A percentile compares a stretch with the other conserved stretches of the same genome.
Conservation (phyloP, 257 asterid genomes). For the Prunella vulgaris region DNA sequence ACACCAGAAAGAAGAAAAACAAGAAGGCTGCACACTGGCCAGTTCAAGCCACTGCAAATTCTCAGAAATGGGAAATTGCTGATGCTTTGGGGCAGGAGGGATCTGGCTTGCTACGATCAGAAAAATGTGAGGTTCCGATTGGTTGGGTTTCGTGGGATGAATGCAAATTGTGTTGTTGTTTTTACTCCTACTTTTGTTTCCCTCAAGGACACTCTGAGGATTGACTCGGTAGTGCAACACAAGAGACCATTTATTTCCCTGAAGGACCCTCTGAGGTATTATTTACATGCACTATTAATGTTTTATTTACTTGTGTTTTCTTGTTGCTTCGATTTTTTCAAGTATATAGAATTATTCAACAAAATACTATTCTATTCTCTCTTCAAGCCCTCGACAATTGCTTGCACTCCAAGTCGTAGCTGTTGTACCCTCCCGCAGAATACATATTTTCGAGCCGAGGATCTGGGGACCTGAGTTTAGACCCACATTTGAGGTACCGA, state of each 20-base stretch:
- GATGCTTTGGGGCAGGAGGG: background rate
- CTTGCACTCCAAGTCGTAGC: too few species aligned
- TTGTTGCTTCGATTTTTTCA: too few species aligned
- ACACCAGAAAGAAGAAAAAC: too few species aligned
- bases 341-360: too few species aligned
- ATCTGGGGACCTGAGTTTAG: too few species aligned
- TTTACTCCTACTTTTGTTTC: conserved; percentile 29
- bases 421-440: too few species aligned
- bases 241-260: background rate
- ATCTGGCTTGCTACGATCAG: conserved; percentile 20
- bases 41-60: background rate
- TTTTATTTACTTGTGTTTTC: background rate
- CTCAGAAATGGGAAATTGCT: too few species aligned
- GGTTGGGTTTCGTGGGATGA: background rate
- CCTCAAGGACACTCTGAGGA: conserved; percentile 25
- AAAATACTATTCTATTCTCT: too few species aligned
- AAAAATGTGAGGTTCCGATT: background rate
- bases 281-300: background rate
- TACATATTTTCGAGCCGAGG: too few species aligned
- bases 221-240: background rate
- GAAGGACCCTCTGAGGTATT: conserved; percentile 12
- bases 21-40: too few species aligned
- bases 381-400: too few species aligned
- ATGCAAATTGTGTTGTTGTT: background rate
- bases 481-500: too few species aligned